A percentile compares a stretch with the other conserved stretches of the same genome.
Conservation (phyloP, 306 rosid species). For the Hippophae rhamnoides region DNA sequence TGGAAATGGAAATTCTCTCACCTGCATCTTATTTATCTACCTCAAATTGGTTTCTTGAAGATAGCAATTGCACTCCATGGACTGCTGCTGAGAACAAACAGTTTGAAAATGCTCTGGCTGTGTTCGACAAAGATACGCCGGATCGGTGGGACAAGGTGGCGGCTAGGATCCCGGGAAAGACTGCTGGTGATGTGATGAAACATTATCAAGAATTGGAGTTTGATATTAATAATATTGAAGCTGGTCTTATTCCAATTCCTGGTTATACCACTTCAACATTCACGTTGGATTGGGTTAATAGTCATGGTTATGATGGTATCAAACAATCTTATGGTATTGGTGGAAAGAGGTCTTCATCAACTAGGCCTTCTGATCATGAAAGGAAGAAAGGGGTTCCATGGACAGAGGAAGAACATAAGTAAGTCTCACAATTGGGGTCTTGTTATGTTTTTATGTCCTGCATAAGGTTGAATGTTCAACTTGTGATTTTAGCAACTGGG, state of each 20-base stretch:
- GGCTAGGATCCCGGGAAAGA: slow-evolving; percentile 67
- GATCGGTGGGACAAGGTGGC: slow-evolving; percentile 86
- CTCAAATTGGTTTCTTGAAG: slow-evolving; percentile 42
- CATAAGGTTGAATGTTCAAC: background rate
- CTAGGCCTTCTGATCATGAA: slow-evolving; percentile 56
- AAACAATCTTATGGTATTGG: slow-evolving; percentile 36
- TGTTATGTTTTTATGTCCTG: too few species aligned
- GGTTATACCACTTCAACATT: slow-evolving; percentile 52
- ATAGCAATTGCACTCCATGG: slow-evolving; percentile 46
- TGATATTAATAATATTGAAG: slow-evolving; percentile 74
- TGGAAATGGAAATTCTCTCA: slow-evolving; percentile 55
- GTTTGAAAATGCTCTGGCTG: slow-evolving; percentile 84
- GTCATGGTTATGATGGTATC: slow-evolving; percentile 45
- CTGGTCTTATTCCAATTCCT: slow-evolving; percentile 67
- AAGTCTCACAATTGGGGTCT: slow-evolving; percentile 7
- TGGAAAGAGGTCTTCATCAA: slow-evolving; percentile 46
- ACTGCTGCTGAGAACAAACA: slow-evolving; percentile 73
- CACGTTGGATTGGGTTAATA: slow-evolving; percentile 66
- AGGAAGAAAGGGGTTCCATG: slow-evolving; percentile 90
- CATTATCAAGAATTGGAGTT: slow-evolving; percentile 64
- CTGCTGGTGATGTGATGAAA: slow-evolving; percentile 49
- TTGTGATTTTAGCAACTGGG: slow-evolving; percentile 3
- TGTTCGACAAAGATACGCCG: slow-evolving; percentile 61
- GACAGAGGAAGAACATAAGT: slow-evolving; percentile 96
- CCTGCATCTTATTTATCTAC: slow-evolving; percentile 38